A percentile compares a stretch with the other conserved stretches of the same genome.
These are phyloP conservation scores for Trametes meyenii DNA, from an alignment of 768 basidiomycete species.

Conservation along the genomic window DNA sequence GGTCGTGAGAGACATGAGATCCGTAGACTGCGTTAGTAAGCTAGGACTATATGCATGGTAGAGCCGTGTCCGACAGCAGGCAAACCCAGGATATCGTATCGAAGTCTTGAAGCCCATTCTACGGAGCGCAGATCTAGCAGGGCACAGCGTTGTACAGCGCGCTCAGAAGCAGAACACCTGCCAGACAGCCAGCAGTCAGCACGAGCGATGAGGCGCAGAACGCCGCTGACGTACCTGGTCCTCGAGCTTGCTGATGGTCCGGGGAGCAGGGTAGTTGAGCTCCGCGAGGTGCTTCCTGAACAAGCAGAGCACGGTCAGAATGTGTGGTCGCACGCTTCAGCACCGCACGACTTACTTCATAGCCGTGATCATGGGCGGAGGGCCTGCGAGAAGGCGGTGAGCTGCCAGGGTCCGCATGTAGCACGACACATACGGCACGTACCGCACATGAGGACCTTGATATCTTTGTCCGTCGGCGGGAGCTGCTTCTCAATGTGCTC, in stretches of 20 bases:
- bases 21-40: not conserved
- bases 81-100: slow-evolving; percentile 7
- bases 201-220: not conserved
- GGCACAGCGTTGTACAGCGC: not conserved
- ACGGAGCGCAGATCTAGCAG: slow-evolving; percentile 12
- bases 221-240: slow-evolving; percentile 63
- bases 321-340: slow-evolving; percentile 8
- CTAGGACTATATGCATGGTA: not conserved
- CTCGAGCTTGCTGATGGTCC: slow-evolving; percentile 89
- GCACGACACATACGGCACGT: slow-evolving; percentile 28
- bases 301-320: not conserved
- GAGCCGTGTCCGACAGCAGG: not conserved
- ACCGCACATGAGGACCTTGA: slow-evolving; percentile 90
- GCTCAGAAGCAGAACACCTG: slow-evolving; percentile 33
- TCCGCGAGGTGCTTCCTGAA: slow-evolving; percentile 85
- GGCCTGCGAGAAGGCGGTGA: slow-evolving; percentile 43
- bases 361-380: slow-evolving; percentile 76
- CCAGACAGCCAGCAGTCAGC: not conserved
- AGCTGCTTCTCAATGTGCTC: slow-evolving; percentile 86
- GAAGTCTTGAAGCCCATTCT: slow-evolving; percentile 1
- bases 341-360: slow-evolving; percentile 61
- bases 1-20: too few relatives aligned
- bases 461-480: slow-evolving; percentile 55
- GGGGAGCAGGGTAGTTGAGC: slow-evolving; percentile 85
- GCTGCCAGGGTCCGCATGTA: not conserved